Base-by-base conservation (phyloP, 371 early-diverging fungal genomes). In the Mortierella sp. region DNA sequence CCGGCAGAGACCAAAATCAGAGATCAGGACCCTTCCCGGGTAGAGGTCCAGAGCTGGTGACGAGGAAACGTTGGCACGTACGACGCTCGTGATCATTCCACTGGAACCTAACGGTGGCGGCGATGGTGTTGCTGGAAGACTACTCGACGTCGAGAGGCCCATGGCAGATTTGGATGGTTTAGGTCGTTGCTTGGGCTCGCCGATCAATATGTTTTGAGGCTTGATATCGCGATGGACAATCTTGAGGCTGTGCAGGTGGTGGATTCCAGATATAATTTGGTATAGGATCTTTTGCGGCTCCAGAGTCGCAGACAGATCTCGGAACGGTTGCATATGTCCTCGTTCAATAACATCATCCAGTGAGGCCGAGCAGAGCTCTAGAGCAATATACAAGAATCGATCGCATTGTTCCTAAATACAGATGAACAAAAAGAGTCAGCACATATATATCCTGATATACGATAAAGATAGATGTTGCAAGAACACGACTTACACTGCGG, bases 221-320 rank as follows among this genome's bases (percentile, higher is more conserved):
- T 98, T 99, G 70, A 98, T 93, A 70, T 99, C 98, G 15, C 98
- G 90, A 81, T 98, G 98, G 3, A 98, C 98, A 69, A 99, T 94
- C 80, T 96, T 94, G 46, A 95, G 83, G 19, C 86, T 82, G 79
- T 99, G 99, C 6, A 99, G 80, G 69, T 97, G 95, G 56, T 89
- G 86, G 8, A 99, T 70, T 0, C 98, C 99, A 2, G 83, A 64
- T 64, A 93, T 86, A 43, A 97, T 92, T 80, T 96, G 94, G 34
- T 83, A 81, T 42, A 95, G 75, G 17, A 93, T 84, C 30, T 79
- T 68, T 49, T 82, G 79, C 4, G 90, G 87, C 59, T 56, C 78
- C 61, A 80, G 69, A 39, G 78, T 79, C 54, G 70, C 76, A 51
- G 81, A 55, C 59, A 81, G 43, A 15, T 79, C 71, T 8, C 79